Evolutionary conservation across 2,329 filamentous ascomycete genomes (phyloP).

Genomic region (Fusarium begoniae): DNA sequence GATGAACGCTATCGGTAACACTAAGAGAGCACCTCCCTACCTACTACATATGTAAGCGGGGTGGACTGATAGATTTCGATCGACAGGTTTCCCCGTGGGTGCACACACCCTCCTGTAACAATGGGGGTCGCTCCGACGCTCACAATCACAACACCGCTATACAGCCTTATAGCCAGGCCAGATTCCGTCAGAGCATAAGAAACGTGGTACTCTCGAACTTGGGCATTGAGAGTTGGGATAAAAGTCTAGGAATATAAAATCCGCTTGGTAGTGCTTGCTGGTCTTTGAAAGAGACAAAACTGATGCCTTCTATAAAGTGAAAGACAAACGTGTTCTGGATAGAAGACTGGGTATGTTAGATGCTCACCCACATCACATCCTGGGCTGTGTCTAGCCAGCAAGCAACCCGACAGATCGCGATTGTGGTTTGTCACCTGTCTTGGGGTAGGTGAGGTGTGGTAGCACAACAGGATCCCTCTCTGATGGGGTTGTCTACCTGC

Average conservation of each 20-base stretch:
- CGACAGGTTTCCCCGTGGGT: not conserved
- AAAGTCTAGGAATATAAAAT: not conserved
- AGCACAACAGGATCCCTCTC: constrained; percentile 4
- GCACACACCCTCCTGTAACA: constrained; percentile 7
- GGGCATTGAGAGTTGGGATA: not conserved
- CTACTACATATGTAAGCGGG: not conserved
- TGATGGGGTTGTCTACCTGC: not conserved
- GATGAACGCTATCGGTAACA: constrained; percentile 3
- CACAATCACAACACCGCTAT: constrained; percentile 8
- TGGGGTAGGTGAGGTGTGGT: constrained; percentile 13
- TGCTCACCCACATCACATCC: constrained; percentile 14
- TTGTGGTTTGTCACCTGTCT: constrained; percentile 9
- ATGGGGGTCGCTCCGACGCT: not conserved
- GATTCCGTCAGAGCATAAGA: not conserved
- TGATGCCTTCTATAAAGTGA: not conserved
- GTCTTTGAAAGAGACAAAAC: not conserved
- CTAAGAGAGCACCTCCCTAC: constrained; percentile 17
- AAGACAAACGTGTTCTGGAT: not conserved
- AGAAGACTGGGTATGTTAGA: not conserved
- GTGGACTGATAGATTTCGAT: constrained; percentile 16
- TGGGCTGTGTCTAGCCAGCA: not conserved
- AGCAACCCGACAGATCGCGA: constrained; percentile 32
- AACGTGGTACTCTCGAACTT: not conserved
- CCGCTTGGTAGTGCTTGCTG: not conserved
- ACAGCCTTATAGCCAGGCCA: not conserved